Evolutionary conservation across 306 rosid species (phyloP).

Genomic region (Prunus mira): DNA sequence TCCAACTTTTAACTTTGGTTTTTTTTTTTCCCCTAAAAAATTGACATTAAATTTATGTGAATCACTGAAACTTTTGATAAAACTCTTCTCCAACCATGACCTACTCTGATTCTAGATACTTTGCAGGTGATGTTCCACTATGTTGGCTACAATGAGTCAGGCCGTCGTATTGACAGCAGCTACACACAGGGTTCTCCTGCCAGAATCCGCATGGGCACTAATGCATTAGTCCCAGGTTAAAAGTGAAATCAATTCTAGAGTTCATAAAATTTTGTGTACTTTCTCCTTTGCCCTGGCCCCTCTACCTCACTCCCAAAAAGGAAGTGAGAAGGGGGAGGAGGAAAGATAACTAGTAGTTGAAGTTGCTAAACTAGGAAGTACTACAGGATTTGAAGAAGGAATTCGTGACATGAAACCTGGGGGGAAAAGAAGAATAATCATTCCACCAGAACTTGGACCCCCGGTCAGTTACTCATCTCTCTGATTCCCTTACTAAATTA

Average conservation of each 20-base stretch:
- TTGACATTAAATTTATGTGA: background rate
- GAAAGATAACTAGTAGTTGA: background rate
- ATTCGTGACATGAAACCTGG: conserved; percentile 90
- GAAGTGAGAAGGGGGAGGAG: conserved; percentile 6
- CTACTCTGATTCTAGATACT: conserved; percentile 10
- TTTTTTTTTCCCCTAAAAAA: background rate
- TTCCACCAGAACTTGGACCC: conserved; percentile 97
- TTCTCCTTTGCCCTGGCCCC: conserved; percentile 12
- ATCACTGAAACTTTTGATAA: background rate
- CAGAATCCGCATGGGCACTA: conserved; percentile 89
- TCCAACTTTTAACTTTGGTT: too few species aligned
- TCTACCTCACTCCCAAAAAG: background rate
- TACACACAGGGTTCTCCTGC: conserved; percentile 91
- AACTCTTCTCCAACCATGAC: background rate
- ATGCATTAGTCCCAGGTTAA: conserved; percentile 89
- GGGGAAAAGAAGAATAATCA: conserved; percentile 89
- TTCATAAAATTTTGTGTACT: background rate
- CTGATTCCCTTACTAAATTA: conserved; percentile 14
- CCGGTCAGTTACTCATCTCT: conserved; percentile 61
- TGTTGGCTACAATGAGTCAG: conserved; percentile 89
- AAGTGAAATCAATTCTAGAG: background rate
- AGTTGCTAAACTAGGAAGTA: conserved; percentile 13
- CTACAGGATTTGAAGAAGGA: conserved; percentile 97
- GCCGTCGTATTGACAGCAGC: conserved; percentile 95
- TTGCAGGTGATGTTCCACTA: conserved; percentile 89